Evolutionary conservation across 2,329 filamentous ascomycete species (phyloP).

Genomic region (Penicillium griseofulvum): DNA sequence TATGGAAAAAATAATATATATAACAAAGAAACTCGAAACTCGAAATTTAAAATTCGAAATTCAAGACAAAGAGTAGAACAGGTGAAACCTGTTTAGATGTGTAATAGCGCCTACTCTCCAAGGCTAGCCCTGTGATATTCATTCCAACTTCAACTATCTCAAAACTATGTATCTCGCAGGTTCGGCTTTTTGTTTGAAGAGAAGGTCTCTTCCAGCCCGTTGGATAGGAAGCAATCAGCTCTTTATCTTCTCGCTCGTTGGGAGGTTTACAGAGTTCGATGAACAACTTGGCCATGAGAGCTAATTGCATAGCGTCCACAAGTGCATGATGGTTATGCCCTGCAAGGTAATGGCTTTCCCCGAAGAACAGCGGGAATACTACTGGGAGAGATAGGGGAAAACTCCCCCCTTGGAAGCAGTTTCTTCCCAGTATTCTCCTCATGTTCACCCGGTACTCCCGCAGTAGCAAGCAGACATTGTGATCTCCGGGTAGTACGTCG

Average conservation of each 20-base stretch:
- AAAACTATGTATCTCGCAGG: too few relatives aligned
- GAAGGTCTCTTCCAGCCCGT: neutral
- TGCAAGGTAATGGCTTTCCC: neutral
- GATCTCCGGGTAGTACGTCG: neutral
- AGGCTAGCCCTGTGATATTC: too few relatives aligned
- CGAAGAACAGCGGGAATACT: too few relatives aligned
- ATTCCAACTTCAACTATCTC: too few relatives aligned
- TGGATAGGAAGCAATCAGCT: too few relatives aligned
- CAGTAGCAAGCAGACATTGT: neutral
- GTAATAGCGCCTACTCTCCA: too few relatives aligned
- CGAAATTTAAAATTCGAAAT: too few relatives aligned
- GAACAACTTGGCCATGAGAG: neutral
- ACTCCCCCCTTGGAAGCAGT: neutral
- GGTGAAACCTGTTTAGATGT: too few relatives aligned
- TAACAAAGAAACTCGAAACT: too few relatives aligned
- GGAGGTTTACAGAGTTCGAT: neutral
- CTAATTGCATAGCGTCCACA: neutral
- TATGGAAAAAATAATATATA: too few relatives aligned
- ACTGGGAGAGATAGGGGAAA: constrained; percentile 2
- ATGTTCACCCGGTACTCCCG: neutral
- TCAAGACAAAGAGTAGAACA: neutral
- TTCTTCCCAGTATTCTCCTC: neutral
- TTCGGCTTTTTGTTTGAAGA: too few relatives aligned
- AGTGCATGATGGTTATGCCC: constrained; percentile 4
- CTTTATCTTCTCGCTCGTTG: neutral